phyloP scores from a whole-genome alignment of 176 grass and related monocot genomes.

The Raddia guianensis region DNA sequence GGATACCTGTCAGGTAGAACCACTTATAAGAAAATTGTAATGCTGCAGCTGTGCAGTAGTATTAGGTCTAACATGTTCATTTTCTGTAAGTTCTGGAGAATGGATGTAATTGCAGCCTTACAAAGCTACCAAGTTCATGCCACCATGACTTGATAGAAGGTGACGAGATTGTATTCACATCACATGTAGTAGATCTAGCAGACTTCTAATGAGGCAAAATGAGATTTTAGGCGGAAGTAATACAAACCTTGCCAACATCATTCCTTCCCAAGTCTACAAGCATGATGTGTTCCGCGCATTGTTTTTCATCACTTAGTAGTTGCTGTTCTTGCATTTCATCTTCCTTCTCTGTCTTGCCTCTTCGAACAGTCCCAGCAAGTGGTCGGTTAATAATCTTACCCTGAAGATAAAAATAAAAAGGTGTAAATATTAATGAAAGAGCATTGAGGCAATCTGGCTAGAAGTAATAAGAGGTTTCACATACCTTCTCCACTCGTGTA shows the following conservation, averaged over 20 bases:
- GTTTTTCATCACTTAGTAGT: conserved; percentile 83
- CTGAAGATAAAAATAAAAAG: conserved; percentile 33
- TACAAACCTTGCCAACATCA: conserved; percentile 84
- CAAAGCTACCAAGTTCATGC: background rate
- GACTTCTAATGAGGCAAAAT: background rate
- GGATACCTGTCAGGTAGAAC: conserved; percentile 58
- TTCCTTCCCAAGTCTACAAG: conserved; percentile 93
- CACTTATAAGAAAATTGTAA: conserved; percentile 33
- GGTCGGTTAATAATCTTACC: conserved; percentile 79
- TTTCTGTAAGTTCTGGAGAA: conserved; percentile 14
- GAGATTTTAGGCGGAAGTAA: conserved; percentile 15
- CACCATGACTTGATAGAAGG: background rate
- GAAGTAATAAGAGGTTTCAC: conserved; percentile 6
- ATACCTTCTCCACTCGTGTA: conserved; percentile 75
- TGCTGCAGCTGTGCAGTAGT: background rate
- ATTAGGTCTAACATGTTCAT: conserved; percentile 20
- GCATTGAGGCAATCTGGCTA: conserved; percentile 21
- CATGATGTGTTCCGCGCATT: conserved; percentile 94
- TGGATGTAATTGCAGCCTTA: conserved; percentile 24
- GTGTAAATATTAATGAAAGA: conserved; percentile 12
- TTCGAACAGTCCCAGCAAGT: conserved; percentile 81
- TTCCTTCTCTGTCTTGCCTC: conserved; percentile 74
- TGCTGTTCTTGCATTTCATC: conserved; percentile 63
- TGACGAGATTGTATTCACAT: background rate
- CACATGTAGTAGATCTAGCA: background rate